These are phyloP conservation scores for Talaromyces funiculosus DNA, from an alignment of 2,329 filamentous ascomycete species.

Conservation along the genomic window DNA sequence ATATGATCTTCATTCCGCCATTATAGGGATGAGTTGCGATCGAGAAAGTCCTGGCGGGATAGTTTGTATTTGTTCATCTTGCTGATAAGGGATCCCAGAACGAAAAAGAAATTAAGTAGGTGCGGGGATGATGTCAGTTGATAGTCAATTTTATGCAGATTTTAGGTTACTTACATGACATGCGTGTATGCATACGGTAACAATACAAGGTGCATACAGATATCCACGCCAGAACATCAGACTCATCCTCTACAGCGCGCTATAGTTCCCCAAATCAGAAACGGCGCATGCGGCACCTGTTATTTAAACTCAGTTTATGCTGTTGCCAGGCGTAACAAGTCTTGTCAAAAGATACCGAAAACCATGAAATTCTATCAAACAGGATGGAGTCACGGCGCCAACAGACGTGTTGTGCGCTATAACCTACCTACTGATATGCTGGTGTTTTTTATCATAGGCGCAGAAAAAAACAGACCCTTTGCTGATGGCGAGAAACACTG, in stretches of 20 bases:
- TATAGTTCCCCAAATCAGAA: neutral
- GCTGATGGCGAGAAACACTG: neutral
- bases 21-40: too few relatives aligned
- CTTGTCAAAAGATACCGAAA: neutral
- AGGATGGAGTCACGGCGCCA: neutral
- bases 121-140: slow-evolving; percentile 11
- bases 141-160: neutral
- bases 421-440: neutral
- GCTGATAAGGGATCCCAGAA: neutral
- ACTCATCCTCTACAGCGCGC: neutral
- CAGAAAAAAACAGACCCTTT: neutral
- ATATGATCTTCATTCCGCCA: slow-evolving; percentile 12
- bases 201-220: neutral
- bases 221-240: neutral
- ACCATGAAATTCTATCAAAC: neutral
- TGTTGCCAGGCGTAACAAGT: neutral
- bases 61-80: neutral
- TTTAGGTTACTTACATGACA: neutral
- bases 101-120: neutral
- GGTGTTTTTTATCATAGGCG: neutral
- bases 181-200: neutral
- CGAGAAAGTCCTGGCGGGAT: neutral
- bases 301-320: neutral
- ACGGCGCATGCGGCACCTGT: neutral
- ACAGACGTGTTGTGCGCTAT: neutral